Percentiles rank a stretch among this genome's conserved stretches.
These are phyloP conservation scores for Ephemerocybe angulata DNA, from an alignment of 768 basidiomycete genomes.

Conservation along the genomic window DNA sequence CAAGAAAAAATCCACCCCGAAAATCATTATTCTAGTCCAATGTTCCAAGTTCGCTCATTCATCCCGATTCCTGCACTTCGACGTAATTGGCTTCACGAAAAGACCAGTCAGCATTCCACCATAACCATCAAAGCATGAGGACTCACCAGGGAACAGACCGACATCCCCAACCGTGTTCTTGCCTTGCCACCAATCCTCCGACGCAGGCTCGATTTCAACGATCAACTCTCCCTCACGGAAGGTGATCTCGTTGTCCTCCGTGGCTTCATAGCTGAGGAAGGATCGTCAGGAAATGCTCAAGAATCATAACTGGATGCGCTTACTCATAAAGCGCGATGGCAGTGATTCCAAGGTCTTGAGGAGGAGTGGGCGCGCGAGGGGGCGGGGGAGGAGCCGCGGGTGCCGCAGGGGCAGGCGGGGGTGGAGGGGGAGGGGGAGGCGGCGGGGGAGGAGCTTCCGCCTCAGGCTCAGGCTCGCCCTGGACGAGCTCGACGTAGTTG, in stretches of 20 bases:
- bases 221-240: slow-evolving; percentile 84
- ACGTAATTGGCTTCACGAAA: slow-evolving; percentile 35
- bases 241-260: slow-evolving; percentile 86
- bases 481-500: slow-evolving; percentile 82
- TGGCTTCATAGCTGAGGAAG: slow-evolving; percentile 70
- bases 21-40: too few species aligned
- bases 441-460: slow-evolving; percentile 46
- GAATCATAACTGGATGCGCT: slow-evolving; percentile 21
- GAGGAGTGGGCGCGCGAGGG: slow-evolving; percentile 46
- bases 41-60: not conserved
- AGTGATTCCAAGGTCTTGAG: slow-evolving; percentile 53
- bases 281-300: not conserved
- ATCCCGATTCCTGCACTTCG: slow-evolving; percentile 32
- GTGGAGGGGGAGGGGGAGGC: slow-evolving; percentile 48
- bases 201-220: slow-evolving; percentile 71
- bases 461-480: slow-evolving; percentile 36
- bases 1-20: too few species aligned
- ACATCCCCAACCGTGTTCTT: slow-evolving; percentile 48
- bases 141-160: slow-evolving; percentile 78
- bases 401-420: slow-evolving; percentile 36
- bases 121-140: slow-evolving; percentile 7
- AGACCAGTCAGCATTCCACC: not conserved
- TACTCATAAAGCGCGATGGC: slow-evolving; percentile 74
- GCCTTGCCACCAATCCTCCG: slow-evolving; percentile 91
- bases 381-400: slow-evolving; percentile 44